Conservation (phyloP, 148 eudicot species). For the Fallopia convolvulus region DNA sequence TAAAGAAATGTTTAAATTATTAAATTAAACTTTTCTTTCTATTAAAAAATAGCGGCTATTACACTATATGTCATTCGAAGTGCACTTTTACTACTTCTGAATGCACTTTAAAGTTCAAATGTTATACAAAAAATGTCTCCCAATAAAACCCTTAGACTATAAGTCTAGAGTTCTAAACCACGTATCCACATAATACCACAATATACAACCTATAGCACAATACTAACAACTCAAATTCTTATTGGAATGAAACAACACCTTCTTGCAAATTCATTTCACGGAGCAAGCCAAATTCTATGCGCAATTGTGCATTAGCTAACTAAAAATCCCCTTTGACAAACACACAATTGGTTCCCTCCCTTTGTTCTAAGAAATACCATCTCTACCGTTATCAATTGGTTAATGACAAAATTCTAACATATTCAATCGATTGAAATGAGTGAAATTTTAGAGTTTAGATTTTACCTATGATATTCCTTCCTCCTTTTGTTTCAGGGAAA, state of each 20-base stretch:
- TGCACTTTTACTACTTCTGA: too few relatives aligned
- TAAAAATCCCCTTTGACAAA: not conserved
- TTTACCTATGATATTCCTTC: too few relatives aligned
- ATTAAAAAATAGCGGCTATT: too few relatives aligned
- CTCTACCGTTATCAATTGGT: not conserved
- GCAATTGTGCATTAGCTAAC: not conserved
- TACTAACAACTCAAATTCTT: not conserved
- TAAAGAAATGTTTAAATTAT: too few relatives aligned
- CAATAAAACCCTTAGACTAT: not conserved
- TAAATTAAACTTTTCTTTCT: too few relatives aligned
- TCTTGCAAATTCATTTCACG: not conserved
- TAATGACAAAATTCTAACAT: slow-evolving; percentile 3
- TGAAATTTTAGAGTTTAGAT: too few relatives aligned
- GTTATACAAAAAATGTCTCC: not conserved
- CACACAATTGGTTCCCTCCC: not conserved
- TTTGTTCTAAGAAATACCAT: too few relatives aligned
- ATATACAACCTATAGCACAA: slow-evolving; percentile 2
- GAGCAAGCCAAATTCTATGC: not conserved
- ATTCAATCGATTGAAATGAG: not conserved
- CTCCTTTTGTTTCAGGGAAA: too few relatives aligned
- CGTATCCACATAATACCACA: not conserved
- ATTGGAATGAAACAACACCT: not conserved
- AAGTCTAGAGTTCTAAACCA: not conserved
- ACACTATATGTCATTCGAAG: too few relatives aligned
- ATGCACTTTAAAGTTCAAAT: too few relatives aligned